phyloP scores from a whole-genome alignment of 2,329 filamentous ascomycete species.

The Coleophoma cylindrospora region DNA sequence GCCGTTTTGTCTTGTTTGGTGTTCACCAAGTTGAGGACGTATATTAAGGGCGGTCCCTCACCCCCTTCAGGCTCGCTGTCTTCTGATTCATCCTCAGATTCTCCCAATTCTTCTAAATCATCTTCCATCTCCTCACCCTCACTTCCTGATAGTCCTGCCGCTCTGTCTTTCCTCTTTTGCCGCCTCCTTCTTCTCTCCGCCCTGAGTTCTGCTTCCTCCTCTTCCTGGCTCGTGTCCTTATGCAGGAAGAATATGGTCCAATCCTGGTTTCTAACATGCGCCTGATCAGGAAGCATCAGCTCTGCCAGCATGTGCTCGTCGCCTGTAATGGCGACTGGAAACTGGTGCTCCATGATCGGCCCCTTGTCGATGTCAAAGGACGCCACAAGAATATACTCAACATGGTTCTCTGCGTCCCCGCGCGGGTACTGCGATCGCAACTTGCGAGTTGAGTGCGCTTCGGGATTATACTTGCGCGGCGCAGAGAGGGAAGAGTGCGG shows the following conservation, averaged over 20 bases:
- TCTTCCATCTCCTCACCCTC: slow-evolving; percentile 38
- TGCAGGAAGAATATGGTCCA: slow-evolving; percentile 99
- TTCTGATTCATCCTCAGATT: slow-evolving; percentile 46
- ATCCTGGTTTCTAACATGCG: slow-evolving; percentile 89
- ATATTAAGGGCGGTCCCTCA: slow-evolving; percentile 89
- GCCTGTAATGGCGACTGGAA: slow-evolving; percentile 87
- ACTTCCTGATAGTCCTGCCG: slow-evolving; percentile 38
- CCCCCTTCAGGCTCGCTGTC: slow-evolving; percentile 63
- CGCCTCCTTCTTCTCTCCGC: slow-evolving; percentile 46
- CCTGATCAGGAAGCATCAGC: slow-evolving; percentile 96
- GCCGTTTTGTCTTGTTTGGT: slow-evolving; percentile 94
- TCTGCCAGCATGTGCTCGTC: slow-evolving; percentile 98
- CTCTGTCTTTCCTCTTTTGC: slow-evolving; percentile 45
- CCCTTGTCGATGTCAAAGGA: slow-evolving; percentile 96
- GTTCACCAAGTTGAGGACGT: slow-evolving; percentile 95
- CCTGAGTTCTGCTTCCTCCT: slow-evolving; percentile 70
- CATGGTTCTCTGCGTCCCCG: slow-evolving; percentile 80
- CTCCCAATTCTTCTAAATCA: slow-evolving; percentile 39
- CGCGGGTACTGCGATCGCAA: slow-evolving; percentile 72
- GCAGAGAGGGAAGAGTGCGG: slow-evolving; percentile 56
- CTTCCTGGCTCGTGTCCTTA: slow-evolving; percentile 82
- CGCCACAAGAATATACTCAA: slow-evolving; percentile 96
- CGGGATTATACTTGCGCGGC: slow-evolving; percentile 43
- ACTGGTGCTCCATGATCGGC: slow-evolving; percentile 98
- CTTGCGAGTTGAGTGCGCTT: slow-evolving; percentile 47